phyloP scores from a whole-genome alignment of 2,329 filamentous ascomycete species.

The Alternaria burnsii region DNA sequence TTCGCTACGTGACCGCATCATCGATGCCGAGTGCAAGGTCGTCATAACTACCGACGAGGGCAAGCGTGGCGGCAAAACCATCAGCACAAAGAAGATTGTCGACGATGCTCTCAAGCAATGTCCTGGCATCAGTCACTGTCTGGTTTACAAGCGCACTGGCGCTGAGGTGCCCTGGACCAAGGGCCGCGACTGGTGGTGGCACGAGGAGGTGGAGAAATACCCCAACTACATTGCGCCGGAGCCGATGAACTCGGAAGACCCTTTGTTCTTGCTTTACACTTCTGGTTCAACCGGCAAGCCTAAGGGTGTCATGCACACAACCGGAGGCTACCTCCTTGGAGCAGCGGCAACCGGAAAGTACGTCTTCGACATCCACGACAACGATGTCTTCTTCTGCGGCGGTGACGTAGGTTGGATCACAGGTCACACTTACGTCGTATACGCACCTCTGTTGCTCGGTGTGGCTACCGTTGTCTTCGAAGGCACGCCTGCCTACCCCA shows the following conservation, averaged over 20 bases:
- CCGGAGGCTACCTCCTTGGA: slow-evolving; percentile 91
- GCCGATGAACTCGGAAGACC: slow-evolving; percentile 90
- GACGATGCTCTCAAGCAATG: slow-evolving; percentile 97
- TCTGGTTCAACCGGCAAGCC: slow-evolving; percentile 98
- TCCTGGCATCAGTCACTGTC: slow-evolving; percentile 81
- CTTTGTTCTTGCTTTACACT: slow-evolving; percentile 96
- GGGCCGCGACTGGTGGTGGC: slow-evolving; percentile 96
- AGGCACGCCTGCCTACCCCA: slow-evolving; percentile 94
- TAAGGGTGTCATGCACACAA: slow-evolving; percentile 99
- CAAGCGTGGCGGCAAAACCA: slow-evolving; percentile 95
- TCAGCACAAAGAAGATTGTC: slow-evolving; percentile 98
- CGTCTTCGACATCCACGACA: slow-evolving; percentile 96
- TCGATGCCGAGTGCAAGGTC: slow-evolving; percentile 89
- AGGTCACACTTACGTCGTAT: slow-evolving; percentile 97
- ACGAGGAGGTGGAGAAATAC: slow-evolving; percentile 98
- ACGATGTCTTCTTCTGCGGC: slow-evolving; percentile 95
- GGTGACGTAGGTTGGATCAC: slow-evolving; percentile 99
- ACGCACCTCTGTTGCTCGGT: slow-evolving; percentile 90
- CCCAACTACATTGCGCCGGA: slow-evolving; percentile 91
- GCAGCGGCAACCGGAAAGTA: slow-evolving; percentile 96
- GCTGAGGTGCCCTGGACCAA: slow-evolving; percentile 89
- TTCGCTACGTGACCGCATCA: slow-evolving; percentile 91
- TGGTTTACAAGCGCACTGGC: slow-evolving; percentile 96
- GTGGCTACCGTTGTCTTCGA: slow-evolving; percentile 97
- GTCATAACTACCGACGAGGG: slow-evolving; percentile 98